phyloP scores from a whole-genome alignment of 306 rosid genomes.

The Sphenostylis stenocarpa region DNA sequence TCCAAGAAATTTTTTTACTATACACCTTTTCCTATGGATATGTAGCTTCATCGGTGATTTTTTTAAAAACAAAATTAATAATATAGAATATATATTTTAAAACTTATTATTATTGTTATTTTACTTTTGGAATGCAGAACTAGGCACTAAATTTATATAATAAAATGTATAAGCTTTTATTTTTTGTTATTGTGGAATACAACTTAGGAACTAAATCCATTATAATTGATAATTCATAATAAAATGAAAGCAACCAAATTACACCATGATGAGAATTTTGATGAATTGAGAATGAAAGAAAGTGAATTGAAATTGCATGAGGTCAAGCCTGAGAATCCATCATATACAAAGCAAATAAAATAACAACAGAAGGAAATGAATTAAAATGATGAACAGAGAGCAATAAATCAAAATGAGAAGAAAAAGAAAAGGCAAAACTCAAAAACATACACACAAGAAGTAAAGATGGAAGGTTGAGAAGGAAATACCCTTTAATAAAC shows the following conservation, averaged over 20 bases:
- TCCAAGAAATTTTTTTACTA: no score
- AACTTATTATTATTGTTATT: background rate
- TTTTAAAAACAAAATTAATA: background rate
- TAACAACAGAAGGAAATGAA: background rate
- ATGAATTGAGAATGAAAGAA: background rate
- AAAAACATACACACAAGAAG: no score
- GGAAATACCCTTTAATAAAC: background rate
- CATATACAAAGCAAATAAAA: background rate
- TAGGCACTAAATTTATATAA: background rate
- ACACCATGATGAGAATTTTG: no score
- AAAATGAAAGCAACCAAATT: background rate
- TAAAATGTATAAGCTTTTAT: background rate
- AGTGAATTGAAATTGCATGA: background rate
- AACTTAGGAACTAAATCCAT: background rate
- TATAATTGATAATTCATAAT: background rate
- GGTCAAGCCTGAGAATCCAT: background rate
- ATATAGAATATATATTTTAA: background rate
- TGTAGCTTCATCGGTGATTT: no score
- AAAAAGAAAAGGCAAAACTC: background rate
- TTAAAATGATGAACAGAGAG: background rate
- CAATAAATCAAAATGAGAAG: background rate
- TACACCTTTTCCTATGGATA: no score
- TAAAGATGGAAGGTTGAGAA: background rate
- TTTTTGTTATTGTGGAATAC: background rate
- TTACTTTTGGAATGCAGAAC: background rate